Percentiles rank a stretch among this genome's conserved stretches.
phyloP scores from a whole-genome alignment of 257 asterid genomes.

The Jacaranda copaia region DNA sequence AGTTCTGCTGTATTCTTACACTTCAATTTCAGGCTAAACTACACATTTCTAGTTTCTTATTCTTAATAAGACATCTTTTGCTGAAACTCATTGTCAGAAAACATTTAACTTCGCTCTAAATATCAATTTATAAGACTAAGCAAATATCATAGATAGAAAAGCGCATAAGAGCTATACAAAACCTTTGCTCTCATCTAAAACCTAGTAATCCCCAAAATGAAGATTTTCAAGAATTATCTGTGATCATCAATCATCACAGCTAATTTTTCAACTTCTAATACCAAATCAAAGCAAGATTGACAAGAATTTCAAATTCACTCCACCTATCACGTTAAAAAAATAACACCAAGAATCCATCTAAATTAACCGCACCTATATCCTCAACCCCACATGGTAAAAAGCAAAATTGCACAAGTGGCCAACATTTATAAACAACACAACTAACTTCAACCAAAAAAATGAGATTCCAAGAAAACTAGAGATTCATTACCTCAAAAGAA shows the following conservation, averaged over 20 bases:
- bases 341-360: background rate
- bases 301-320: slow-evolving; percentile 36
- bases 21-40: background rate
- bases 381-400: slow-evolving; percentile 29
- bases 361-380: slow-evolving; percentile 21
- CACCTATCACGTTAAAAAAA: slow-evolving; percentile 14
- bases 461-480: slow-evolving; percentile 18
- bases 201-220: slow-evolving; percentile 30
- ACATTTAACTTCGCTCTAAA: background rate
- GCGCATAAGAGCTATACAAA: background rate
- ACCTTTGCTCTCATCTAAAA: slow-evolving; percentile 25
- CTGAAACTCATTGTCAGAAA: background rate
- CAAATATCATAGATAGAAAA: no score
- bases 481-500: slow-evolving; percentile 41
- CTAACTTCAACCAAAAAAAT: background rate
- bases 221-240: slow-evolving; percentile 15
- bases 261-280: slow-evolving; percentile 29
- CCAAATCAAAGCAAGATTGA: slow-evolving; percentile 18
- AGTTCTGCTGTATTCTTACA: no score
- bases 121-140: background rate
- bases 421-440: slow-evolving; percentile 1
- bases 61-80: background rate
- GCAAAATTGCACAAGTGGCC: slow-evolving; percentile 18
- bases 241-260: slow-evolving; percentile 15
- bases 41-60: background rate